phyloP scores from a whole-genome alignment of 2,329 filamentous ascomycete species.

The Arthroderma sp. region DNA sequence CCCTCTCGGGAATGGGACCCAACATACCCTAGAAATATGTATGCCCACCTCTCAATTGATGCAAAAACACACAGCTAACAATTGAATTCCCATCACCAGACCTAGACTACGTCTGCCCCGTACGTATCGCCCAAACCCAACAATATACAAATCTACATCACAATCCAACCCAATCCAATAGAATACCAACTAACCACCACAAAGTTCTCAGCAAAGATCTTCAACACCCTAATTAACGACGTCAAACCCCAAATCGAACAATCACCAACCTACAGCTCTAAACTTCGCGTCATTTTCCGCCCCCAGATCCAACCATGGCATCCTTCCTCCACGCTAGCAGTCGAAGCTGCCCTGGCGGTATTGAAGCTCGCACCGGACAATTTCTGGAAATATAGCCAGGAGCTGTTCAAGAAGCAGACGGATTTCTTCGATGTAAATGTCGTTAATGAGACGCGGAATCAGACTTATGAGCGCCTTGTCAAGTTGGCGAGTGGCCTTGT shows the following conservation, averaged over 20 bases:
- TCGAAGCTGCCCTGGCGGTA: constrained; percentile 71
- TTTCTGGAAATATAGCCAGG: constrained; percentile 68
- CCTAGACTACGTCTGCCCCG: constrained; percentile 83
- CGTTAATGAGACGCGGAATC: constrained; percentile 71
- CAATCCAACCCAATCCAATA: constrained; percentile 1
- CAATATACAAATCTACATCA: background rate
- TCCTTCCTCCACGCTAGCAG: constrained; percentile 59
- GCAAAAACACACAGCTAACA: background rate
- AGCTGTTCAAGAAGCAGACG: constrained; percentile 55
- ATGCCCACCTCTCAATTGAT: constrained; percentile 9
- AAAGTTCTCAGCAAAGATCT: constrained; percentile 55
- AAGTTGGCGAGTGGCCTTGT: constrained; percentile 59
- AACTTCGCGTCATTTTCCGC: constrained; percentile 67
- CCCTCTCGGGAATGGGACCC: constrained; percentile 12
- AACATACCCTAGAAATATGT: constrained; percentile 29
- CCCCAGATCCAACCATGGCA: constrained; percentile 95
- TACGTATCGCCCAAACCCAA: constrained; percentile 14
- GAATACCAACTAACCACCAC: constrained; percentile 1
- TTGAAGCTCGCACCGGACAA: constrained; percentile 53
- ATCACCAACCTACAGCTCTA: constrained; percentile 41
- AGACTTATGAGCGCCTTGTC: constrained; percentile 68
- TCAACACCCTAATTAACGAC: constrained; percentile 57
- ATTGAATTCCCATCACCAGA: constrained; percentile 28
- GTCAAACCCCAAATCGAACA: constrained; percentile 51
- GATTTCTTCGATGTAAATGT: constrained; percentile 76